These are phyloP conservation scores for Marchantia polymorpha DNA, from an alignment of 225 moss, liverwort and hornwort species.

Conservation along the genomic window DNA sequence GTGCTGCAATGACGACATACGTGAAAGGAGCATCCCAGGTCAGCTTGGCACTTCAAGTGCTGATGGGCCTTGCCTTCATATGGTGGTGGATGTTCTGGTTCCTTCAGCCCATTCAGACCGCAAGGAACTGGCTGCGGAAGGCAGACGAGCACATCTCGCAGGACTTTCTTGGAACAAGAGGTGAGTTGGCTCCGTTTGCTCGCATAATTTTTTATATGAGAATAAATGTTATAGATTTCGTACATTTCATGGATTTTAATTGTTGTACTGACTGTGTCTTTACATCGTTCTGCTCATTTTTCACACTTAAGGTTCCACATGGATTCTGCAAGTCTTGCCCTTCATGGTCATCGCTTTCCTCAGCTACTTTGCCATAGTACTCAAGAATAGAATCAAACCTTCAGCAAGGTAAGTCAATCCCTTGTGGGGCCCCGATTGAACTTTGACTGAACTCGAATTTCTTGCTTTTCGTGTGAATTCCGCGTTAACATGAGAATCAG, in stretches of 20 bases:
- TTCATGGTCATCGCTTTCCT: constrained; percentile 10
- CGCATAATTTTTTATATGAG: neutral
- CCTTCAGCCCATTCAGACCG: constrained; percentile 8
- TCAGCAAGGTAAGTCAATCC: neutral
- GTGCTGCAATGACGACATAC: neutral
- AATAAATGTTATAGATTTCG: neutral
- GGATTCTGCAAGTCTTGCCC: constrained; percentile 4
- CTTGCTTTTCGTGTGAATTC: neutral
- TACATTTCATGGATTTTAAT: no score
- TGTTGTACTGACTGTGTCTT: neutral
- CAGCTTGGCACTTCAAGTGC: constrained; percentile 2
- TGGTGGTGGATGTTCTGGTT: constrained; percentile 23
- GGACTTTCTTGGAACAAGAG: constrained; percentile 14
- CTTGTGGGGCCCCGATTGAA: no score
- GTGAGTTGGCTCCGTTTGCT: neutral
- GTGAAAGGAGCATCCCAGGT: constrained; percentile 12
- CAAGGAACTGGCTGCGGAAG: neutral
- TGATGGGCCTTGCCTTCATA: neutral
- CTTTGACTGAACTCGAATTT: no score
- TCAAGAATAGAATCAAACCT: constrained; percentile 14
- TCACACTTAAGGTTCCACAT: constrained; percentile 9
- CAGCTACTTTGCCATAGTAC: constrained; percentile 2
- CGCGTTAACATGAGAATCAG: neutral
- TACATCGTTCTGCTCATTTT: neutral
- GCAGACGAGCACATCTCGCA: neutral